phyloP scores from a whole-genome alignment of 257 asterid genomes.

The Penstemon eatonii region DNA sequence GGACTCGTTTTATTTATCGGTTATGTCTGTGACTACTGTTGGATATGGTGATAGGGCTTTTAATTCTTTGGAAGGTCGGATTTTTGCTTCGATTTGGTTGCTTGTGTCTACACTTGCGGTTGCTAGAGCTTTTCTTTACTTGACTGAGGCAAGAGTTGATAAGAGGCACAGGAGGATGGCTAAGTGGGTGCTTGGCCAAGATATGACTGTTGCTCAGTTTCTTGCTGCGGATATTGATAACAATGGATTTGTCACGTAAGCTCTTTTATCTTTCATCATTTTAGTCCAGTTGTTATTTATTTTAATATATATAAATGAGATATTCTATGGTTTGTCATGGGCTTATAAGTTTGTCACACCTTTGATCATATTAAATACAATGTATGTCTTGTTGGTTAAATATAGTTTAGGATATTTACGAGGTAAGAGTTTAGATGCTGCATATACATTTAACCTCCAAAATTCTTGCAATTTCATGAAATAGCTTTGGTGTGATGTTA shows the following conservation, averaged over 20 bases:
- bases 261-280: conserved; percentile 15
- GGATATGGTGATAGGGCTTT: conserved; percentile 97
- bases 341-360: conserved; percentile 7
- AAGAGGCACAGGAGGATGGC: conserved; percentile 85
- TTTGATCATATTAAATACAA: conserved; percentile 11
- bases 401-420: conserved; percentile 18
- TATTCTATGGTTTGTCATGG: conserved; percentile 1
- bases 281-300: neutral
- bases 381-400: conserved; percentile 11
- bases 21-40: conserved; percentile 95
- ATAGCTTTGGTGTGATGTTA: neutral
- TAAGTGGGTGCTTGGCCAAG: conserved; percentile 89
- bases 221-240: conserved; percentile 94
- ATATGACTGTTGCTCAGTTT: conserved; percentile 94
- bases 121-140: conserved; percentile 95
- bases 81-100: conserved; percentile 93
- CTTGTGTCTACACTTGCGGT: conserved; percentile 94
- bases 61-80: conserved; percentile 68
- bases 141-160: conserved; percentile 94
- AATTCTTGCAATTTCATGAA: neutral
- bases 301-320: neutral
- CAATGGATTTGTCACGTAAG: conserved; percentile 82
- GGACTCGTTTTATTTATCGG: conserved; percentile 85
- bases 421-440: neutral
- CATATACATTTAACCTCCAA: conserved; percentile 5